Evolutionary conservation across 2,329 filamentous ascomycete species (phyloP), one percentile per base, ranked within the genome.

Genomic region (Daldinia sp.): DNA sequence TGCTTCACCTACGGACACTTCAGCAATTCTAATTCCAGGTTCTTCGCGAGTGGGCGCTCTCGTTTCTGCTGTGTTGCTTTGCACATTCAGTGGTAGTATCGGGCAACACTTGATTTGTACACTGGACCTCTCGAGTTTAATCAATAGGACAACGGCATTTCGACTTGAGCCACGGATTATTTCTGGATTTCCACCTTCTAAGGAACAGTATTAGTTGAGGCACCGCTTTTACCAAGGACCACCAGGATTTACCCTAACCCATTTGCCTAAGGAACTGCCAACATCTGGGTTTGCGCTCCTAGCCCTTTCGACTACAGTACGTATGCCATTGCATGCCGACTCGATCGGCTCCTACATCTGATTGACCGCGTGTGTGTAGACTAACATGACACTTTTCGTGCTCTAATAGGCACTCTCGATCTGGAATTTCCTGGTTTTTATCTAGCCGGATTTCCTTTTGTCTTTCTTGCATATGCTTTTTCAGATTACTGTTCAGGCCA

Each of bases 41-140:
- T 35, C 32, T 48, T 50, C 35, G 41, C 61, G 59, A 58, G 63
- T 50, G 45, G 58, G 17, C 11, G 29, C 51, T 61, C 54, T 67
- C 60, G 53, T 71, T 65, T 67, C 67, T 64, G 60, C 63, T 67
- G 62, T 54, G 58, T 66, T 64, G 61, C 65, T 66, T 66, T 50
- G 58, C 65, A 68, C 63, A 63, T 63, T 56, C 61, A 64, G 62
- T 67, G 58, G 64, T 61, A 29, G 37, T 65, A 61, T 64, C 58
- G 63, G 63, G 53, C 53, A 32, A 59, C 63, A 48, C 54, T 58
- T 60, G 30, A 54, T 53, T 59, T 64, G 57, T 52, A 48, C 25
- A 30, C 45, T 30, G 27, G 45, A 51, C 41, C 62, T 30, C n/a
- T 35, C 60, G 49, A 43, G 45, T 19, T 56, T 51, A 53, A 39